A percentile compares a stretch with the other conserved stretches of the same genome.
Evolutionary conservation across 495 filamentous ascomycete species (phyloP).

Genomic region (Hypoxylon subgilvum): DNA sequence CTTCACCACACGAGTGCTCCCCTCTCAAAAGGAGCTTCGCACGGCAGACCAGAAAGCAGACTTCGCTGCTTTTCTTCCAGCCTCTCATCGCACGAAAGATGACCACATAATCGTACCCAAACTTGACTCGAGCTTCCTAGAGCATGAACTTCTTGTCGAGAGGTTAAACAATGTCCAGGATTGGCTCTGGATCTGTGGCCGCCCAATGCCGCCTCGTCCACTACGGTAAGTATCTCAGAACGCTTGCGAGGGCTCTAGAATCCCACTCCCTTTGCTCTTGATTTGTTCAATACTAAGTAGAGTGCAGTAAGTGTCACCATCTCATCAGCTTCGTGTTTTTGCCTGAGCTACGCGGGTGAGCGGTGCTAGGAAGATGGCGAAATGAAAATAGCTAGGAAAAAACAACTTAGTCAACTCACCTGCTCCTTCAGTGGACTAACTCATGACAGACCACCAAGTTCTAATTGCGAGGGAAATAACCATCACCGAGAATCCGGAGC

Average conservation of each 20-base stretch:
- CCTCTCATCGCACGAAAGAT: conserved; percentile 31
- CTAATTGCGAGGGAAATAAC: conserved; percentile 50
- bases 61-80: conserved; percentile 32
- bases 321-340: background rate
- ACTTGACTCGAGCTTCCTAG: conserved; percentile 27
- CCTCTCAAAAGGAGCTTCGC: background rate
- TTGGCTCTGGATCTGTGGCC: conserved; percentile 58
- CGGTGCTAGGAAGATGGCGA: too few species aligned
- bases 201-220: conserved; percentile 53
- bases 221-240: conserved; percentile 40
- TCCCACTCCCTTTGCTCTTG: too few species aligned
- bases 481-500: conserved; percentile 49
- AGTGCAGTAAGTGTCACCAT: conserved; percentile 7
- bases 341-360: too few species aligned
- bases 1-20: conserved; percentile 32
- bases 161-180: conserved; percentile 45
- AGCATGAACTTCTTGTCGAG: conserved; percentile 38
- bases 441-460: conserved; percentile 46
- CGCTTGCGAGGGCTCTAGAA: too few species aligned
- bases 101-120: conserved; percentile 37
- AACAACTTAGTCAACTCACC: background rate
- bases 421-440: conserved; percentile 1
- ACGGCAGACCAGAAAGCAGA: conserved; percentile 1
- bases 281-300: conserved; percentile 13
- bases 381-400: background rate